phyloP scores from a whole-genome alignment of 192 early-diverging fungal genomes.

The Backusella parvicylindrica region DNA sequence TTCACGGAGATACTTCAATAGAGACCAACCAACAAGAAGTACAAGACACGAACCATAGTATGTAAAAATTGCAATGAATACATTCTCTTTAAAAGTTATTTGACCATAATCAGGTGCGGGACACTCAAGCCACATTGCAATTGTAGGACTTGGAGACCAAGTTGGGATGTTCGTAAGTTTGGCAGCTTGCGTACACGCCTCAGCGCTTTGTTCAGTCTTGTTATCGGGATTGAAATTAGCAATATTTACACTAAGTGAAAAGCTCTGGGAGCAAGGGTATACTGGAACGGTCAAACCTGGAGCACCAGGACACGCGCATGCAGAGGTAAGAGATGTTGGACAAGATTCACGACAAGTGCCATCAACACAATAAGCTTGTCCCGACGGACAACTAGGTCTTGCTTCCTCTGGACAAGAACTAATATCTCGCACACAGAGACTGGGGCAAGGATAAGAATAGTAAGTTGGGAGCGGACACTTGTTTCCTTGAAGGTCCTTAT shows the following conservation, averaged over 20 bases:
- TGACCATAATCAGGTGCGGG: constrained; percentile 13
- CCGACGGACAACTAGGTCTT: constrained; percentile 35
- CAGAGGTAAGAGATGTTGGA: constrained; percentile 27
- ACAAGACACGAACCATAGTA: constrained; percentile 17
- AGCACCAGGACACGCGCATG: constrained; percentile 22
- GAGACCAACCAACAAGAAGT: constrained; percentile 20
- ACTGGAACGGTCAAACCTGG: constrained; percentile 10
- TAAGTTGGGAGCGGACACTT: constrained; percentile 42
- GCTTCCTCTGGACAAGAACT: constrained; percentile 33
- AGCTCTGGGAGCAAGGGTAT: constrained; percentile 20
- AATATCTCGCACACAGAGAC: constrained; percentile 45
- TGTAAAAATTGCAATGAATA: constrained; percentile 30
- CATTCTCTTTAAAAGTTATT: constrained; percentile 23
- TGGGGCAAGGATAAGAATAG: constrained; percentile 40
- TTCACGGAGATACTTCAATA: constrained; percentile 17
- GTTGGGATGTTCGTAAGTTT: not conserved
- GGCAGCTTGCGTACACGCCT: constrained; percentile 4
- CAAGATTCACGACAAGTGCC: constrained; percentile 44
- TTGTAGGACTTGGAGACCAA: constrained; percentile 12
- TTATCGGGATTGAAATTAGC: constrained; percentile 8
- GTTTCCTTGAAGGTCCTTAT: constrained; percentile 38
- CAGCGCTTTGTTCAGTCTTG: constrained; percentile 17
- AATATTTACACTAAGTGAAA: not conserved
- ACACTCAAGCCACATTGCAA: constrained; percentile 29
- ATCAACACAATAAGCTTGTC: constrained; percentile 45